Conservation (phyloP, 202 grass and related monocot species). For the Schoenoplectus triqueter region DNA sequence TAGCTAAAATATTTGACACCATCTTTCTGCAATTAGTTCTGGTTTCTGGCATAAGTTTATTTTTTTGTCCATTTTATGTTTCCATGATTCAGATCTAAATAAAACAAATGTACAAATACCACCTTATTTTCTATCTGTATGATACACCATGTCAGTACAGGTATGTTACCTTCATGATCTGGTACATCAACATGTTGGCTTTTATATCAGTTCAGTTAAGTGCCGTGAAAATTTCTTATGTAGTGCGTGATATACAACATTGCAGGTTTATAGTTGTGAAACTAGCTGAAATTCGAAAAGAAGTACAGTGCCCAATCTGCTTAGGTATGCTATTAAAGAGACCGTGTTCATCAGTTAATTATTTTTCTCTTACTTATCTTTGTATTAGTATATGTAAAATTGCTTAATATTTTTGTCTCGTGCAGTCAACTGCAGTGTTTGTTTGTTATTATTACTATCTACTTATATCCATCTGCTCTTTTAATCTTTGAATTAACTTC, state of each 20-base stretch:
- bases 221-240: background rate
- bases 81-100: background rate
- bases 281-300: slow-evolving; percentile 90
- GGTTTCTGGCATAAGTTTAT: slow-evolving; percentile 29
- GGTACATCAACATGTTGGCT: background rate
- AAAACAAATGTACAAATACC: slow-evolving; percentile 7
- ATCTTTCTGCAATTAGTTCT: slow-evolving; percentile 8
- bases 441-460: slow-evolving; percentile 41
- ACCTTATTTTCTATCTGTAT: slow-evolving; percentile 2
- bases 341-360: slow-evolving; percentile 33
- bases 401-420: slow-evolving; percentile 35
- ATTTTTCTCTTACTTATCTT: slow-evolving; percentile 35
- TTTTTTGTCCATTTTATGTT: background rate
- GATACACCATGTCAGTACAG: slow-evolving; percentile 4
- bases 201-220: background rate
- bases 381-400: slow-evolving; percentile 40
- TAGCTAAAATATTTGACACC: background rate
- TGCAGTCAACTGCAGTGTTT: slow-evolving; percentile 18
- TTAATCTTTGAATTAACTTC: slow-evolving; percentile 6
- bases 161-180: background rate
- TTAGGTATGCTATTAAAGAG: slow-evolving; percentile 64
- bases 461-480: slow-evolving; percentile 14
- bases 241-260: slow-evolving; percentile 17
- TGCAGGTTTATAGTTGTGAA: slow-evolving; percentile 90
- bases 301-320: slow-evolving; percentile 98